Evolutionary conservation across 2,329 filamentous ascomycete genomes (phyloP).

Genomic region (Xylaria sp.): DNA sequence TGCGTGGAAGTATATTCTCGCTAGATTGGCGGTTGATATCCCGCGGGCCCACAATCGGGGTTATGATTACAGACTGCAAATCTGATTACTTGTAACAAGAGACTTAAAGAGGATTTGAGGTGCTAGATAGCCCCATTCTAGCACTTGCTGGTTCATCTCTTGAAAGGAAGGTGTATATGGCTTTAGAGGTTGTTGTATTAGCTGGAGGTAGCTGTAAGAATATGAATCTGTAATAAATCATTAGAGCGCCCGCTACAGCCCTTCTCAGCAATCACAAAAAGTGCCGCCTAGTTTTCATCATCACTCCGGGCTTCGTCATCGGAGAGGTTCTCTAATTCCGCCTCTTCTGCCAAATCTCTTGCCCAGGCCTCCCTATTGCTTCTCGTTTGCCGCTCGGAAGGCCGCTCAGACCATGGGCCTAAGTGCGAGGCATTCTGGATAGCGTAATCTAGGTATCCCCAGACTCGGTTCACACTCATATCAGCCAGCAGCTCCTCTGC

Average conservation of each 20-base stretch:
- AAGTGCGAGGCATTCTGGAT: slow-evolving; percentile 38
- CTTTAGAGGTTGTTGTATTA: background rate
- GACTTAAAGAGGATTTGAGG: background rate
- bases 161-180: background rate
- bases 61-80: background rate
- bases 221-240: background rate
- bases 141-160: background rate
- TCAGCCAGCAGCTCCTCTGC: slow-evolving; percentile 24
- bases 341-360: background rate
- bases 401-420: slow-evolving; percentile 33
- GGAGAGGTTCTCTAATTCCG: background rate
- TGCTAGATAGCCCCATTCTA: background rate
- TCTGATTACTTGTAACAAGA: background rate
- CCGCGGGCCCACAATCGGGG: background rate
- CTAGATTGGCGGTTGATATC: background rate
- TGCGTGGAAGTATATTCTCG: background rate
- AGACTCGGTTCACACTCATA: slow-evolving; percentile 32
- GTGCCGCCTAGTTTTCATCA: background rate
- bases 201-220: background rate
- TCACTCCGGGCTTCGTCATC: background rate
- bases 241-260: background rate
- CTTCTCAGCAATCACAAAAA: background rate
- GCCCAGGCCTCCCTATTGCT: background rate
- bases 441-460: slow-evolving; percentile 37
- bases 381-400: slow-evolving; percentile 13